phyloP scores from a whole-genome alignment of 768 basidiomycete genomes.

The Serendipita sp. region DNA sequence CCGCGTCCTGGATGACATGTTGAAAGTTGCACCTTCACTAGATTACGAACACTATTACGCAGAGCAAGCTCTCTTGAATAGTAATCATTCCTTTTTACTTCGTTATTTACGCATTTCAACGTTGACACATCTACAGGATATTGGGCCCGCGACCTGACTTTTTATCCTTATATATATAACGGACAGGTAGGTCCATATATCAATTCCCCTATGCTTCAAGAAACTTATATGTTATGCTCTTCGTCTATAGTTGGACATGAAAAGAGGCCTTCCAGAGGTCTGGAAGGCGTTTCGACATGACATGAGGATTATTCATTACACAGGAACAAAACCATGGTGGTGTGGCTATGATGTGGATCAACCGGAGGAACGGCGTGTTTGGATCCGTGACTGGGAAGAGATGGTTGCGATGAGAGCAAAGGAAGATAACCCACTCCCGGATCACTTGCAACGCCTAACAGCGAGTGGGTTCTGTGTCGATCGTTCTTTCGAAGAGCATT shows the following conservation, averaged over 20 bases:
- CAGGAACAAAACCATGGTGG: conserved; percentile 8
- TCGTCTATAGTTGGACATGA: conserved; percentile 5
- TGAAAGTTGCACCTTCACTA: conserved; percentile 6
- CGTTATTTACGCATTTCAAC: neutral
- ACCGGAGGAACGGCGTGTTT: conserved; percentile 6
- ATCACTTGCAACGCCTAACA: too few species aligned
- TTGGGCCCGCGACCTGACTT: conserved; percentile 6
- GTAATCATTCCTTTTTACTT: neutral
- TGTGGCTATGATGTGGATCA: conserved; percentile 3
- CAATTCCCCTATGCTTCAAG: neutral
- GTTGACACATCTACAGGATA: conserved; percentile 4
- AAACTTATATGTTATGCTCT: neutral
- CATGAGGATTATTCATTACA: conserved; percentile 8
- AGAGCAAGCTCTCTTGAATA: conserved; percentile 8
- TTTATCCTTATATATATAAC: conserved; percentile 8
- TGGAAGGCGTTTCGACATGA: conserved; percentile 7
- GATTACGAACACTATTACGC: conserved; percentile 5
- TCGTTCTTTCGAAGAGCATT: too few species aligned
- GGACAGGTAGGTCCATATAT: neutral
- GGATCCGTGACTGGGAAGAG: conserved; percentile 5
- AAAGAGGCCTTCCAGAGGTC: conserved; percentile 7
- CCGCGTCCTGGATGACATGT: conserved; percentile 4
- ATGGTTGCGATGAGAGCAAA: neutral
- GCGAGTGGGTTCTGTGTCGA: too few species aligned
- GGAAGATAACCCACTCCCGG: neutral